Base-by-base conservation (phyloP, 164 flowering plant species). In the Berberis vulgaris region DNA sequence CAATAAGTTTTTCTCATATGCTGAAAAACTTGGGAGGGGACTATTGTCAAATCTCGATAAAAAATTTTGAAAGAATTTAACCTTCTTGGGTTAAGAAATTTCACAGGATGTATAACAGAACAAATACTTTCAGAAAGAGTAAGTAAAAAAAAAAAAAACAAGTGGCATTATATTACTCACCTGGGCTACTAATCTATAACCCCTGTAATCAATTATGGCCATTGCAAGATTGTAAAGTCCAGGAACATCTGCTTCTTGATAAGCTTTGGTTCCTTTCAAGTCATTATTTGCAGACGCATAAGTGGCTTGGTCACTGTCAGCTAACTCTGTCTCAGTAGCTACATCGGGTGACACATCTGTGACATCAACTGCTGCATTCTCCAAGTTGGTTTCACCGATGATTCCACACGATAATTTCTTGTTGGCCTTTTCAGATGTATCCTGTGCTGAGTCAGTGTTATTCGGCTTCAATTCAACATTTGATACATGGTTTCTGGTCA, bases 241-340 rank as follows among this genome's bases (percentile, higher is more conserved):
- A 70, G 91, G 82, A 66, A 91, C 88, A 88, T 95, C 96, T 74
- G 92, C 97, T 80, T 95, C 99, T 76, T 89, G 99, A 75, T 81
- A 95, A 46, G 94, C 87, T 73, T 83, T 91, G 61, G 97, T 95
- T 73, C 99, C 99, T 74, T 84, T 91, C 72, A 95, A 79, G 71
- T 95, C 99, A 86, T 95, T 95, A 73, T 95, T 95, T 69, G 99
- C 97, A 74, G 97, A 91, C 58, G 97, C 97, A 80, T 88, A 91
- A 12, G 99, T 91, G 5, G 99, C 99, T 71, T 95, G 99, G 78
- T 95, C 99, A 77, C 82, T 89, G 69, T 91, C 99, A 63, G 79
- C 81, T 79, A 85, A 64, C 72, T 79, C 94, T 6, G 78, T 45
- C 69, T 89, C 97, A 38, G 82, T 67, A 62, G 83, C 69, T 38